Evolutionary conservation across 2,329 filamentous ascomycete genomes (phyloP), one percentile per base, ranked within the genome.

Genomic region (Trichoderma endophyticum): DNA sequence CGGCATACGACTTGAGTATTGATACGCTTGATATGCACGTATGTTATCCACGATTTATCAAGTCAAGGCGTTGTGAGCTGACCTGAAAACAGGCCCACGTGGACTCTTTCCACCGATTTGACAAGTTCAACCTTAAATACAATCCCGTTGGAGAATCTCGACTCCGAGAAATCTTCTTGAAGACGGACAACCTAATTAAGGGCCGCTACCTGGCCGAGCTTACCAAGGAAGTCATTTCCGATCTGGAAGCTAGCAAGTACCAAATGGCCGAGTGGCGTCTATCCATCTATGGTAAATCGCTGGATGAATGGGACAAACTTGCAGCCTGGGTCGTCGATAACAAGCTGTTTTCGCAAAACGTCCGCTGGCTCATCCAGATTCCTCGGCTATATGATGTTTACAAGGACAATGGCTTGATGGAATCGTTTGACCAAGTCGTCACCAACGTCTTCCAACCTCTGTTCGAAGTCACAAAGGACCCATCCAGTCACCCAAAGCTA

Each of bases 311-410:
- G 96, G 95, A 98, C 79, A 99, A 97, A 79, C 89, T 99, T 66
- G 96, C 96, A 95, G 93, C 93, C 3, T 99, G 96, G 96, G 95
- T 99, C 11, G 91, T 99, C n/a, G 96, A 99, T 84, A 97, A 99
- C 85, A 98, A 98, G 83, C 87, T 99, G 43, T 97, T 97, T 82
- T 98, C 95, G 2, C 95, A 96, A 79, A 99, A 99, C 79, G 93
- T 99, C 62, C 92, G 96, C 71, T 99, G 96, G 96, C 87, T 99
- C 70, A 92, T 99, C 73, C 96, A 99, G 80, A 91, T 99, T 21
- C 96, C 96, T 70, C 93, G 96, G 69, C 86, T 99, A 2, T 99
- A 94, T 80, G 95, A 98, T 79, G 93, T 99, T 71, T 99, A 98
- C 85, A 98, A 97, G 83, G 91, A 92, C 5, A 94, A 90, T 73